These are phyloP conservation scores for Besnoitia besnoiti DNA, from an alignment of 169 alveolate species.

Conservation along the genomic window DNA sequence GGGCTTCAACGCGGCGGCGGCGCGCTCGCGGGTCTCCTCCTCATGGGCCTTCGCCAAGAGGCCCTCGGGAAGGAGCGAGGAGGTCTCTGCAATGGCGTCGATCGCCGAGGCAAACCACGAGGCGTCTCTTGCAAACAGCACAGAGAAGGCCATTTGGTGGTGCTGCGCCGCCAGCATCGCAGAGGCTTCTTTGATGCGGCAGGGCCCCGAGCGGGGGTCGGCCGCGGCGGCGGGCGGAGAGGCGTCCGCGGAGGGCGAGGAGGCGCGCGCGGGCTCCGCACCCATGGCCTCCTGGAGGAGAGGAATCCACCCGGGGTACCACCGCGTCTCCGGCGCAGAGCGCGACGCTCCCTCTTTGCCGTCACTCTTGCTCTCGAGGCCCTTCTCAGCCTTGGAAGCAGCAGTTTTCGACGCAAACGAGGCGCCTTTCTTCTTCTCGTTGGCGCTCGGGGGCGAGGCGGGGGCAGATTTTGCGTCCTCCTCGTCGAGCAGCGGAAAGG, in stretches of 20 bases:
- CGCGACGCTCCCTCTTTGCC: no score
- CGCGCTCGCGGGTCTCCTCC: neutral
- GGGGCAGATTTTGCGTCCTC: neutral
- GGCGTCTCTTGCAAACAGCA: neutral
- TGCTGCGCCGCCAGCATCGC: constrained; percentile 24
- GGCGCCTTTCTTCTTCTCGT: no score
- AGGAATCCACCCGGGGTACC: neutral
- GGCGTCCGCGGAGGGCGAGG: neutral
- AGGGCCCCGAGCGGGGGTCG: neutral
- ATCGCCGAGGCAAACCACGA: neutral
- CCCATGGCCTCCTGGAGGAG: constrained; percentile 10
- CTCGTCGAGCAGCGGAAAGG: neutral
- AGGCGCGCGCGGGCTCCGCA: neutral
- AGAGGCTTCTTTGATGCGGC: neutral
- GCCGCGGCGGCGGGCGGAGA: neutral
- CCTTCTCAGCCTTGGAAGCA: no score
- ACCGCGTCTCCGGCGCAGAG: neutral
- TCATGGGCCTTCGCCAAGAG: neutral
- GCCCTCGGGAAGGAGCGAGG: neutral
- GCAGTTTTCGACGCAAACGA: no score
- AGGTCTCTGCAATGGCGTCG: neutral
- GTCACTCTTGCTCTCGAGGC: no score
- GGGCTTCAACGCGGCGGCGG: neutral
- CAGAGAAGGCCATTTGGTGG: neutral
- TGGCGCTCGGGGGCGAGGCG: no score